These are phyloP conservation scores for Claviceps africana DNA, from an alignment of 2,329 filamentous ascomycete genomes.

Conservation along the genomic window DNA sequence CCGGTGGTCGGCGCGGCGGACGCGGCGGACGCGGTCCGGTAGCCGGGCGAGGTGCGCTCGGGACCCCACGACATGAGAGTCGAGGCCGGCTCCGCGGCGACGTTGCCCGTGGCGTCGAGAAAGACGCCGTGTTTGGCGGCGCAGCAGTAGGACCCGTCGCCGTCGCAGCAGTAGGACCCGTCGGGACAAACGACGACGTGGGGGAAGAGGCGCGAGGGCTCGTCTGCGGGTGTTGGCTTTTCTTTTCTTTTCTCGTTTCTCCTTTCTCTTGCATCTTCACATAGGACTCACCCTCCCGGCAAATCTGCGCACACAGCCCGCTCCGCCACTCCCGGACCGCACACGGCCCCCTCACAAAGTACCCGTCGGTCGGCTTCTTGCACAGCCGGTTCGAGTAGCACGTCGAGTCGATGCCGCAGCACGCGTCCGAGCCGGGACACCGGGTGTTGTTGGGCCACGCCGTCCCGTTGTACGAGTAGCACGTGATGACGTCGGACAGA, in stretches of 20 bases:
- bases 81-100: not conserved
- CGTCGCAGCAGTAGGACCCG: constrained; percentile 3
- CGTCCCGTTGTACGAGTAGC: not conserved
- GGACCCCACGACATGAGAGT: not conserved
- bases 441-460: not conserved
- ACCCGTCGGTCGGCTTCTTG: not conserved
- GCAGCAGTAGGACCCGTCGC: not conserved
- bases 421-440: constrained; percentile 3
- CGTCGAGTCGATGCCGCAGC: not conserved
- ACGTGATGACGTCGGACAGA: not conserved
- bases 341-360: constrained; percentile 1
- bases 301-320: constrained; percentile 1
- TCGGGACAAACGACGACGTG: not conserved
- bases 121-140: not conserved
- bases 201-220: not conserved
- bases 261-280: not conserved
- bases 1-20: not conserved
- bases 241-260: not conserved
- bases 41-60: not conserved
- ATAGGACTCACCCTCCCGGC: not conserved
- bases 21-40: not conserved
- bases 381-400: constrained; percentile 3
- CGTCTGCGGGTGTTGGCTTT: not conserved
- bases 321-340: not conserved
- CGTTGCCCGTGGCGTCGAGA: constrained; percentile 1